Evolutionary conservation across 768 basidiomycete species (phyloP).

Genomic region (Lactifluus echinatus): DNA sequence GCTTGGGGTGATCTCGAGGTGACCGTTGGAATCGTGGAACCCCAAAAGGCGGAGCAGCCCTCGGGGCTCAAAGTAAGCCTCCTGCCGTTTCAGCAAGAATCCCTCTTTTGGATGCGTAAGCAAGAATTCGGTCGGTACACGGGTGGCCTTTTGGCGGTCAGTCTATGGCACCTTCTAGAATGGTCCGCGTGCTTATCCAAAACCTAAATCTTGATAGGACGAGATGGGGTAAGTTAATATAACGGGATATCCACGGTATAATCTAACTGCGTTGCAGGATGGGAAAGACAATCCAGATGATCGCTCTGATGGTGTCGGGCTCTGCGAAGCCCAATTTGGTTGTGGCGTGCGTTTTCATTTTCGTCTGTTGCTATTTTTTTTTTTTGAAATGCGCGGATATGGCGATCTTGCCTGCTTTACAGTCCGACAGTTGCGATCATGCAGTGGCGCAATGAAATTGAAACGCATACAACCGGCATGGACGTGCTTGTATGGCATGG

Average conservation of each 20-base stretch:
- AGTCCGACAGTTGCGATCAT: conserved; percentile 48
- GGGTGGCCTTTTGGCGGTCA: conserved; percentile 87
- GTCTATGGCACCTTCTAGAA: conserved; percentile 22
- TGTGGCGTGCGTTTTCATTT: conserved; percentile 57
- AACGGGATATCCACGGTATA: background rate
- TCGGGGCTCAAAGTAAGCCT: conserved; percentile 74
- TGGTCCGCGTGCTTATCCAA: conserved; percentile 3
- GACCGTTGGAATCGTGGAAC: conserved; percentile 49
- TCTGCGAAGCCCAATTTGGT: conserved; percentile 78
- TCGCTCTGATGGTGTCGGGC: conserved; percentile 79
- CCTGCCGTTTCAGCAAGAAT: conserved; percentile 93
- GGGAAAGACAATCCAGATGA: conserved; percentile 97
- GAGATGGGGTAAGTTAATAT: conserved; percentile 71
- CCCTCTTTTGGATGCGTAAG: conserved; percentile 90
- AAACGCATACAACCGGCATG: conserved; percentile 72
- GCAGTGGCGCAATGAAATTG: conserved; percentile 94
- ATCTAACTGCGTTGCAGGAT: conserved; percentile 40
- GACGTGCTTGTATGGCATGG: conserved; percentile 95
- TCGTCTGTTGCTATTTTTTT: background rate
- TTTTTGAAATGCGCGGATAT: background rate
- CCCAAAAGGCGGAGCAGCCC: conserved; percentile 71
- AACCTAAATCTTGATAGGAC: conserved; percentile 40
- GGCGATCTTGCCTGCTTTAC: background rate
- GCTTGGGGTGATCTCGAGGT: conserved; percentile 84
- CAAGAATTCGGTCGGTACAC: conserved; percentile 84